Evolutionary conservation across 345 rosid species (phyloP).

Genomic region (Eucalyptus sp.): DNA sequence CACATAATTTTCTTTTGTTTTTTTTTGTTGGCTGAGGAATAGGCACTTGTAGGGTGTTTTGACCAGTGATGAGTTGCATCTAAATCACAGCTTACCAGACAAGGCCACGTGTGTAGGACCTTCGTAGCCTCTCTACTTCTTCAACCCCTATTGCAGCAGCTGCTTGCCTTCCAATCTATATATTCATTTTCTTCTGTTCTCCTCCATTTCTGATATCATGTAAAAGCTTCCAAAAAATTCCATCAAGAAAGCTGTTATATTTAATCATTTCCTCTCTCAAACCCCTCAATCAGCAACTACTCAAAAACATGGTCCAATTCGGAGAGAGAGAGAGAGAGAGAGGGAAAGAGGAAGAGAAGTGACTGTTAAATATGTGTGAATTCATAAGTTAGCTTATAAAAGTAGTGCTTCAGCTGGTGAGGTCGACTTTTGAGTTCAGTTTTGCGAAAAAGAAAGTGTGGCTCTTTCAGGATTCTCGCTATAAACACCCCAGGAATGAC

Average conservation of each 20-base stretch:
- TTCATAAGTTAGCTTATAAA: not conserved
- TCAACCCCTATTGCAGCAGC: not conserved
- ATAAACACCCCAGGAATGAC: not conserved
- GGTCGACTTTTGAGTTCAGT: not conserved
- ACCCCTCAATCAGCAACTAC: not conserved
- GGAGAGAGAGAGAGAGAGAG: not conserved
- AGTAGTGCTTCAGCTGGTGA: not conserved
- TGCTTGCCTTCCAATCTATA: not conserved
- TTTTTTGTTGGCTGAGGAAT: not conserved
- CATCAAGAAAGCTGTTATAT: conserved; percentile 28
- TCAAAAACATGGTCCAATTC: not conserved
- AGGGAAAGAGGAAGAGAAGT: not conserved
- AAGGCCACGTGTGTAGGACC: conserved; percentile 95
- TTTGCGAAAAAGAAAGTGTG: not conserved
- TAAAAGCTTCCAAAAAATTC: conserved; percentile 11
- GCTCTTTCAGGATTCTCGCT: not conserved
- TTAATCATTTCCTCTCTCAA: not conserved
- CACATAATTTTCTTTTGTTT: not conserved
- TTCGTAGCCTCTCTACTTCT: conserved; percentile 8
- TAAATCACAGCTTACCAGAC: conserved; percentile 56
- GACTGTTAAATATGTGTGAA: conserved; percentile 5
- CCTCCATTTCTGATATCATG: not conserved
- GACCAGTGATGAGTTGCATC: conserved; percentile 36
- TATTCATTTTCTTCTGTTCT: not conserved
- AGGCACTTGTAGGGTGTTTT: conserved; percentile 30